Evolutionary conservation across 352 stramenopile genomes (phyloP), one percentile per base, ranked within the genome.

Genomic region (Pythium brachiatum): DNA sequence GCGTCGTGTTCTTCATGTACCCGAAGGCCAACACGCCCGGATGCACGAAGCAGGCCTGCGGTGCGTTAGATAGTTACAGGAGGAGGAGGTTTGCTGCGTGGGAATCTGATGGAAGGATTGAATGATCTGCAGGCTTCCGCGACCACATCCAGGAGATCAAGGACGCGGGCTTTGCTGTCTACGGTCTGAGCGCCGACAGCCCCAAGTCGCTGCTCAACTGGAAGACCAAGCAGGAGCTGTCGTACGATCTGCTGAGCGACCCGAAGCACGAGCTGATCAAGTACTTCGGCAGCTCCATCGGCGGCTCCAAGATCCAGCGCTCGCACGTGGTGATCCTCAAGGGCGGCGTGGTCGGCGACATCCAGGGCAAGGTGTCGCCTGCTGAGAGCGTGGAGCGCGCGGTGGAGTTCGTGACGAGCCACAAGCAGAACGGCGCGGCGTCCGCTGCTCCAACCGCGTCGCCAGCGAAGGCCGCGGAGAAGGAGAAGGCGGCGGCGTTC

Each of bases 1-100:
- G 86, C 44, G 84, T 92, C 34, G 81, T 96, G 47, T 89, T 96
- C 73, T 96, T 96, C 72, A 94, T 96, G 85, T 96, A 92, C 57
- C 87, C 87, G 8, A 74, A 68, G n/a, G 87, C 87, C 29, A 94
- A 94, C 66, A 96, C 87, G 13, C 85, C 85, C 1, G 87, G 87
- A 9, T 96, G 87, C 71, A 96, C 85, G 60, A 96, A 93, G 64
- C 87, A 96, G 61, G 87, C 87, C 13, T 96, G 87, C 50, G 85
- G 83, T 89, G 41, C 9, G 76, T 76, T 25, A 38, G 25, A 47
- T 23, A 27, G 29, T 41, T 57, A n/a, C 29, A 38, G 44, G 59
- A n/a, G n/a, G n/a, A n/a, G n/a, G n/a, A n/a, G n/a, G n/a, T n/a
- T 9, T 34, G 31, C 5, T 34, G 31, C 31, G 31, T 34, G 12